Evolutionary conservation across 2,329 filamentous ascomycete genomes (phyloP).

Genomic region (Microdochium nivale): DNA sequence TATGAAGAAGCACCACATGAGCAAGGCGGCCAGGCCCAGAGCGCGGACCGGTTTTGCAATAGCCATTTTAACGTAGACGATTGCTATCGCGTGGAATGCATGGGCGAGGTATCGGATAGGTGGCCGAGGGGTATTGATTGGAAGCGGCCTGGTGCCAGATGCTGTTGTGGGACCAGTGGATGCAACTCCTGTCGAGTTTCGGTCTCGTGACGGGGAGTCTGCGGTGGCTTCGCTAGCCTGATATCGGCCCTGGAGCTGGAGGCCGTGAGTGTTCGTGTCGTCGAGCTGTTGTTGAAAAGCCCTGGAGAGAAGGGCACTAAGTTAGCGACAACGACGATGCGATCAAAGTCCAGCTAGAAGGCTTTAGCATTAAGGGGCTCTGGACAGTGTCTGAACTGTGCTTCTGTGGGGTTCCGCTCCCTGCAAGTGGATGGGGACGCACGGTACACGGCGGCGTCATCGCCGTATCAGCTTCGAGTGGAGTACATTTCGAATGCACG

Average conservation of each 20-base stretch:
- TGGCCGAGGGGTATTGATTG: not conserved
- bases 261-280: not conserved
- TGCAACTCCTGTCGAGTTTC: too few relatives aligned
- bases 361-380: not conserved
- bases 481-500: too few relatives aligned
- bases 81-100: constrained; percentile 12
- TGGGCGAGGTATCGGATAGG: constrained; percentile 9
- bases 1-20: constrained; percentile 71
- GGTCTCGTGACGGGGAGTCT: too few relatives aligned
- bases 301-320: too few relatives aligned
- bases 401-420: not conserved
- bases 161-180: not conserved
- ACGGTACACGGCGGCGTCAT: not conserved
- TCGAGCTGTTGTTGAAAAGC: not conserved
- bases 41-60: constrained; percentile 78
- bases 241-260: too few relatives aligned
- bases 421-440: not conserved
- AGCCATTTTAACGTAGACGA: constrained; percentile 52
- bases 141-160: not conserved
- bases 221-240: too few relatives aligned
- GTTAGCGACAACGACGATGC: not conserved
- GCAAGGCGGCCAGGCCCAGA: constrained; percentile 60
- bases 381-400: not conserved
- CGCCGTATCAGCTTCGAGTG: not conserved
- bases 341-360: not conserved